A percentile compares a stretch with the other conserved stretches of the same genome.
These are phyloP conservation scores for Ochetophila trinervis DNA, from an alignment of 306 rosid genomes.

Conservation along the genomic window DNA sequence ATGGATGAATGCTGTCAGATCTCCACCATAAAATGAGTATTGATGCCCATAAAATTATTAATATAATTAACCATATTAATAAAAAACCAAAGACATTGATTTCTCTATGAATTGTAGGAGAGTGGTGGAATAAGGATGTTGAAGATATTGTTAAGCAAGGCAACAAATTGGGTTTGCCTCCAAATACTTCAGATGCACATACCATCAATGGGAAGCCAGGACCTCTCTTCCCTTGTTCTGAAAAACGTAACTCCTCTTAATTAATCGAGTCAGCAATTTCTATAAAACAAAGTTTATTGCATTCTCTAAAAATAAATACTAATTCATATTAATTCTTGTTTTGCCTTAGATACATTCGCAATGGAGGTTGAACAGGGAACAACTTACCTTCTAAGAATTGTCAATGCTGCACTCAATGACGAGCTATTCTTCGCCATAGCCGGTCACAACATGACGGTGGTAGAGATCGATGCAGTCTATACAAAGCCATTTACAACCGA, in stretches of 20 bases:
- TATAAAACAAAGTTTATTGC: no score
- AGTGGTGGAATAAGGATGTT: slow-evolving; percentile 39
- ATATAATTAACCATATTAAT: no score
- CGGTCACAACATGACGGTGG: slow-evolving; percentile 30
- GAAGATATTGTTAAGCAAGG: slow-evolving; percentile 29
- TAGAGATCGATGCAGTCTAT: slow-evolving; percentile 32
- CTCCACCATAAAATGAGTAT: no score
- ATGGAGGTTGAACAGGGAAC: slow-evolving; percentile 36
- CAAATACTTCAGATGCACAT: slow-evolving; percentile 31
- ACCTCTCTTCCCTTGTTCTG: slow-evolving; percentile 34
- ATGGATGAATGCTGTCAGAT: no score
- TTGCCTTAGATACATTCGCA: slow-evolving; percentile 24
- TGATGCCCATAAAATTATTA: no score
- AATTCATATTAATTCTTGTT: background rate
- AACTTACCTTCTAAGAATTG: slow-evolving; percentile 27
- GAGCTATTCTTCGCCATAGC: slow-evolving; percentile 39
- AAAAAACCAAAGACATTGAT: no score
- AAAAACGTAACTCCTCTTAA: slow-evolving; percentile 18
- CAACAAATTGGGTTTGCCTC: slow-evolving; percentile 31
- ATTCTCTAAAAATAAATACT: background rate
- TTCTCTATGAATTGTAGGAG: slow-evolving; percentile 15
- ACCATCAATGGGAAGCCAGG: slow-evolving; percentile 42
- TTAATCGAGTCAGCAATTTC: background rate
- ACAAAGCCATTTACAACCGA: slow-evolving; percentile 31
- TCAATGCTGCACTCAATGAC: slow-evolving; percentile 39